phyloP scores from a whole-genome alignment of 345 rosid genomes.

The Populus nigra region DNA sequence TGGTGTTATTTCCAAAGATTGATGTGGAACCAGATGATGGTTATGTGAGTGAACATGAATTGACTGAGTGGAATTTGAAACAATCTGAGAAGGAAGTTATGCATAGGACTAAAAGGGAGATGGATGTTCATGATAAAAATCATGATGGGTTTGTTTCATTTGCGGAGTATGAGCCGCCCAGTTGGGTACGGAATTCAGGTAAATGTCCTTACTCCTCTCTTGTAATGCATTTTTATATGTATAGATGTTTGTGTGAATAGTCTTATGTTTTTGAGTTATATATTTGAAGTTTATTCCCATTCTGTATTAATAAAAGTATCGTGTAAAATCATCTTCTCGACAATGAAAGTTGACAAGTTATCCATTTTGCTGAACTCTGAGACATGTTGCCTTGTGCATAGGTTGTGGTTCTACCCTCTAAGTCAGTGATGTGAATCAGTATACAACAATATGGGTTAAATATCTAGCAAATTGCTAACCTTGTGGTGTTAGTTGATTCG shows the following conservation, averaged over 20 bases:
- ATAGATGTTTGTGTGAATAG: background rate
- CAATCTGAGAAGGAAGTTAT: conserved; percentile 69
- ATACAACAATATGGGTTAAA: background rate
- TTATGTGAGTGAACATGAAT: conserved; percentile 64
- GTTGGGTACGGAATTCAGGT: conserved; percentile 81
- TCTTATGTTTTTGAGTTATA: background rate
- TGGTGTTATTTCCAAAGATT: conserved; percentile 81
- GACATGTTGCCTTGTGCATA: background rate
- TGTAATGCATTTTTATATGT: background rate
- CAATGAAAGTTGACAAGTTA: background rate
- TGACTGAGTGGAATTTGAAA: conserved; percentile 79
- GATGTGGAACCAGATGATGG: conserved; percentile 83
- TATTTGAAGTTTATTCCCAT: background rate
- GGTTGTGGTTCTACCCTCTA: background rate
- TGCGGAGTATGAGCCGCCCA: conserved; percentile 84
- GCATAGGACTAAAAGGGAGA: conserved; percentile 76
- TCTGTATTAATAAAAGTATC: background rate
- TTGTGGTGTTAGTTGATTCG: background rate
- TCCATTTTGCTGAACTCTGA: background rate
- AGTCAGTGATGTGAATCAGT: background rate
- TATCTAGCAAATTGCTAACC: background rate
- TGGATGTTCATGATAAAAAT: conserved; percentile 91
- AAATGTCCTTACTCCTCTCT: background rate
- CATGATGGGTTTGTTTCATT: conserved; percentile 75
- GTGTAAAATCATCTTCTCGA: background rate